Conservation (phyloP, 306 rosid species). For the Castanea mollissima region DNA sequence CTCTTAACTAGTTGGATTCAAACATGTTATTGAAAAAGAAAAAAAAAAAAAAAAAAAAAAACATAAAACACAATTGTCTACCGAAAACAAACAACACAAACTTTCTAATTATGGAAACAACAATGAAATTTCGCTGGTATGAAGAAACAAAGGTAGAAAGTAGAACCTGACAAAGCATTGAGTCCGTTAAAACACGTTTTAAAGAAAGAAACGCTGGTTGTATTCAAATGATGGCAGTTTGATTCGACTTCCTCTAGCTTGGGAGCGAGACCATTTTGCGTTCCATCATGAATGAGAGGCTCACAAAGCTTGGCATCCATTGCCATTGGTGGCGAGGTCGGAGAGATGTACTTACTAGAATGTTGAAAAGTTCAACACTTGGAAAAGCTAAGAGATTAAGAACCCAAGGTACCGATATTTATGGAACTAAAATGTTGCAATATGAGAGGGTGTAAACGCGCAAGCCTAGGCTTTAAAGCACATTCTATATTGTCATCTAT, state of each 20-base stretch:
- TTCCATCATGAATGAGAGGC: slow-evolving; percentile 33
- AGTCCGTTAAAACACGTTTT: slow-evolving; percentile 45
- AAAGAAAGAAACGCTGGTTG: slow-evolving; percentile 25
- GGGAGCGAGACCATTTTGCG: background rate
- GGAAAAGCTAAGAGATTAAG: background rate
- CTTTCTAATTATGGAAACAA: too few species aligned
- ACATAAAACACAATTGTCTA: too few species aligned
- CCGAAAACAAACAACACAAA: too few species aligned
- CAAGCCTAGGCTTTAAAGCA: background rate
- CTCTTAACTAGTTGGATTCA: too few species aligned
- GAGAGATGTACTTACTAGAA: too few species aligned
- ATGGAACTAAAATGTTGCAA: background rate
- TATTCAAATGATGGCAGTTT: background rate
- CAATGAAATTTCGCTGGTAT: background rate
- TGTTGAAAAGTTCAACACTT: background rate
- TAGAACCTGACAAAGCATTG: slow-evolving; percentile 43
- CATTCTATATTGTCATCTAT: background rate
- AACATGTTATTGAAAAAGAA: too few species aligned
- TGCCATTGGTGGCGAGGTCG: background rate
- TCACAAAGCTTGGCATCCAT: slow-evolving; percentile 23
- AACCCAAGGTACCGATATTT: too few species aligned
- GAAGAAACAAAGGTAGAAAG: background rate
- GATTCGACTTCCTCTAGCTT: slow-evolving; percentile 26
- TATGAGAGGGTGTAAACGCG: background rate
- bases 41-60: too few species aligned